Base-by-base conservation (phyloP, 2,329 filamentous ascomycete genomes). In the Aspergillus tanneri region DNA sequence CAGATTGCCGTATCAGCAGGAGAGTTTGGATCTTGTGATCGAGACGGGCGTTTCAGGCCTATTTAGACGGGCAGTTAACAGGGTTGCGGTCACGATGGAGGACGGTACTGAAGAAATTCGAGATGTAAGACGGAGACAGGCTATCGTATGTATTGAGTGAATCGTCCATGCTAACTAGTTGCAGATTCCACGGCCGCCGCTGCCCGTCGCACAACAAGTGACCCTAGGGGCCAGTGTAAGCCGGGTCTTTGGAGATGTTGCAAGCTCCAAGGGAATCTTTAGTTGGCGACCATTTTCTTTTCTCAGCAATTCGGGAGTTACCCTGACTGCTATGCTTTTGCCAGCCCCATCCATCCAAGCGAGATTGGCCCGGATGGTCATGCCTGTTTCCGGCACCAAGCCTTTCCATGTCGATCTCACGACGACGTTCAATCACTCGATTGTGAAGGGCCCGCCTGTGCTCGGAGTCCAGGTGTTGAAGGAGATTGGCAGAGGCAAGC, bases 321-420 rank as follows among this genome's bases (percentile, higher is more conserved):
- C 55, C 11, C 48, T 66, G 5, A 59, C 58, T n/a, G 57, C 61
- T 12, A 52, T 55, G 5, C 25, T 70, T 35, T 55, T 73, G 24
- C 71, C 71, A 10, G 28, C 44, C 4, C 67, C 63, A 5, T 36
- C 54, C 5, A 21, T 72, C 14, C 56, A 63, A 37, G 56, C 64
- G 16, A 62, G 53, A 10, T 23, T 72, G 28, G 50, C 53, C 16
- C 68, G 69, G 47, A 47, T 56, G 5, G 52, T 72, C 18, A 53
- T 58, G 3, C 66, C 60, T 7, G 53, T 71, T 21, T 52, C 61
- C 8, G 64, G 65, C 16, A 66, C 64, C 21, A 62, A 49, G 23
- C 71, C 69, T 1, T 60, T 73, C 44, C 59, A 53, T 19, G 47
- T 72, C 30, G 58, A 57, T 22, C 32, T 67, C 10, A 58, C 56